These are phyloP conservation scores for Peziza echinospora DNA, from an alignment of 495 filamentous ascomycete genomes.

Conservation along the genomic window DNA sequence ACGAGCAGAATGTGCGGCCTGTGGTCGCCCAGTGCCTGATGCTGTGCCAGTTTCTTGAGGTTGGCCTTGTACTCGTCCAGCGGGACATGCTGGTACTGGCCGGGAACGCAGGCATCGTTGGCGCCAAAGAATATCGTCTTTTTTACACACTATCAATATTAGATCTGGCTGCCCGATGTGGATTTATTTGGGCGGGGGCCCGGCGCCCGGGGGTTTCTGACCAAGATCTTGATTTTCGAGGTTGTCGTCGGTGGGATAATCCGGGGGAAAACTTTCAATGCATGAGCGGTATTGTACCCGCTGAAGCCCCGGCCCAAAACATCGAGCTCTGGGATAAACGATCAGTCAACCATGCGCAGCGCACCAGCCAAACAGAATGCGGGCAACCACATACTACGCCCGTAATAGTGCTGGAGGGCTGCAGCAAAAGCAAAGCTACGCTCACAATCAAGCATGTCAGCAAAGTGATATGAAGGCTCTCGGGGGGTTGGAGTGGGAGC, in stretches of 20 bases:
- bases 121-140: slow-evolving; percentile 80
- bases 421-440: slow-evolving; percentile 17
- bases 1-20: slow-evolving; percentile 51
- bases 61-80: slow-evolving; percentile 50
- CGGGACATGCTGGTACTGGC: slow-evolving; percentile 47
- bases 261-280: slow-evolving; percentile 33
- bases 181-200: background rate
- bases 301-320: slow-evolving; percentile 46
- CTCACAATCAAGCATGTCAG: no score
- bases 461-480: background rate
- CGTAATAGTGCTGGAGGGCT: background rate
- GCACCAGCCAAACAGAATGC: no score
- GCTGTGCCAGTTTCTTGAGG: slow-evolving; percentile 42
- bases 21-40: slow-evolving; percentile 45
- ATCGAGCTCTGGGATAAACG: slow-evolving; percentile 27
- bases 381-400: background rate
- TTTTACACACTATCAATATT: no score
- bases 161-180: slow-evolving; percentile 29
- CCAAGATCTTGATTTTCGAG: slow-evolving; percentile 42
- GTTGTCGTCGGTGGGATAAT: slow-evolving; percentile 36
- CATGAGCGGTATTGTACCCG: slow-evolving; percentile 48
- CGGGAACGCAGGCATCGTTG: slow-evolving; percentile 55
- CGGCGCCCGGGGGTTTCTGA: slow-evolving; percentile 20
- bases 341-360: no score
- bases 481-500: background rate